A percentile compares a stretch with the other conserved stretches of the same genome.
Evolutionary conservation across 805 yeast genomes (phyloP).

Genomic region (Blastobotrys americana): DNA sequence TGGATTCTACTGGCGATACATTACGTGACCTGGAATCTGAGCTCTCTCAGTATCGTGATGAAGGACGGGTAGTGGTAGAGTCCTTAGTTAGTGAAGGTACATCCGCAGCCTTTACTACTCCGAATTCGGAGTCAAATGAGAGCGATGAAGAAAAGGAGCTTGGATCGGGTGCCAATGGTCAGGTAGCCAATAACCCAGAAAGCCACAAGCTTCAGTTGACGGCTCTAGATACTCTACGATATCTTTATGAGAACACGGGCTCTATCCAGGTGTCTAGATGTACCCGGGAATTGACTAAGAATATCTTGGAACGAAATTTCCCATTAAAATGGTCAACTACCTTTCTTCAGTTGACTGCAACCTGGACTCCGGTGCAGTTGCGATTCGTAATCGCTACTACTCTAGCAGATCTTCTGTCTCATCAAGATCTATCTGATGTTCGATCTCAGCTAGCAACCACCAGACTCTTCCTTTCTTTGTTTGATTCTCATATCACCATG

Average conservation of each 20-base stretch:
- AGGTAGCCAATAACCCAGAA: too few species aligned
- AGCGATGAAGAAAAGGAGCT: conserved; percentile 13
- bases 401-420: conserved; percentile 30
- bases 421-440: conserved; percentile 14
- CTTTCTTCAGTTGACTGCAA: conserved; percentile 57
- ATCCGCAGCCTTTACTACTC: conserved; percentile 27
- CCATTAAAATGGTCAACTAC: conserved; percentile 44
- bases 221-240: conserved; percentile 39
- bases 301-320: conserved; percentile 30
- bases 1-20: conserved; percentile 2
- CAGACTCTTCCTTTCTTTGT: conserved; percentile 42
- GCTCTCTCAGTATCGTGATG: neutral
- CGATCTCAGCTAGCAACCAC: conserved; percentile 37
- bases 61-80: conserved; percentile 5
- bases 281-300: conserved; percentile 45
- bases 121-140: conserved; percentile 32
- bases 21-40: neutral
- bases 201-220: conserved; percentile 9
- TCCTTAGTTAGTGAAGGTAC: conserved; percentile 9
- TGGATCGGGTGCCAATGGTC: conserved; percentile 3
- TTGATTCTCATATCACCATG: conserved; percentile 74
- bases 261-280: conserved; percentile 53
- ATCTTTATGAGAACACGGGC: conserved; percentile 57
- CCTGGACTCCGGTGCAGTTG: conserved; percentile 74
- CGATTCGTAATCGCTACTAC: conserved; percentile 58